Base-by-base conservation (phyloP, 345 rosid genomes). In the Eutrema heterophyllum region DNA sequence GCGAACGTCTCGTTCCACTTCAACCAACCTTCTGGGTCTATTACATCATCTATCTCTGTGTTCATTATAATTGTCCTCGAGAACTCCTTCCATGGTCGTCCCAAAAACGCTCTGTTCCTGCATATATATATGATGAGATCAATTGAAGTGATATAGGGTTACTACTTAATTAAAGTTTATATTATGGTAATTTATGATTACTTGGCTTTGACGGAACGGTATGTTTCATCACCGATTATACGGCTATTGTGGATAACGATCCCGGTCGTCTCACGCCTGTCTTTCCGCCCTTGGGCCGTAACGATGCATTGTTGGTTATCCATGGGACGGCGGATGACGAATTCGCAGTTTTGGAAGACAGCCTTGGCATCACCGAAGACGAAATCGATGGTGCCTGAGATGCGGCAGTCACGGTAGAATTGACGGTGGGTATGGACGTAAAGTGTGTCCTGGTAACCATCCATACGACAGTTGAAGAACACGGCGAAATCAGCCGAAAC, bases 341-440 rank as follows among this genome's bases (percentile, higher is more conserved):
- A 53, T 35, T 73, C 80, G 61, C 97, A 93, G 78, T 87, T 88
- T 27, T 93, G 98, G 73, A 91, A 85, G n/a, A 86, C 74, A 0
- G 84, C 81, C 0, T 78, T 75, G 0, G 94, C 84, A 11, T 89
- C 84, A 0, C 96, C 94, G 5, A 86, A 87, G 76, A 93, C 71
- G 78, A 88, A 83, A 59, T 88, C 94, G 0, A 89, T 83, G 48
- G 97, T 89, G 41, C 92, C 96, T 2, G 83, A 52, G 68, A 92
- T 84, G 74, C 83, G 78, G 69, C 97, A 92, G 41, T 84, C 82
- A 10, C 89, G 85, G 80, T 86, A 92, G 86, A 81, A 89, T 53
- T 92, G 96, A 58, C 90, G 81, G 75, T 88, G 83, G 9, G 88
- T 82, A 45, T 88, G 92, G n/a, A 70, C 76, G 74, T 89, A 88